Conservation (phyloP, 2,329 filamentous ascomycete genomes). For the Hansfordia pulvinata region DNA sequence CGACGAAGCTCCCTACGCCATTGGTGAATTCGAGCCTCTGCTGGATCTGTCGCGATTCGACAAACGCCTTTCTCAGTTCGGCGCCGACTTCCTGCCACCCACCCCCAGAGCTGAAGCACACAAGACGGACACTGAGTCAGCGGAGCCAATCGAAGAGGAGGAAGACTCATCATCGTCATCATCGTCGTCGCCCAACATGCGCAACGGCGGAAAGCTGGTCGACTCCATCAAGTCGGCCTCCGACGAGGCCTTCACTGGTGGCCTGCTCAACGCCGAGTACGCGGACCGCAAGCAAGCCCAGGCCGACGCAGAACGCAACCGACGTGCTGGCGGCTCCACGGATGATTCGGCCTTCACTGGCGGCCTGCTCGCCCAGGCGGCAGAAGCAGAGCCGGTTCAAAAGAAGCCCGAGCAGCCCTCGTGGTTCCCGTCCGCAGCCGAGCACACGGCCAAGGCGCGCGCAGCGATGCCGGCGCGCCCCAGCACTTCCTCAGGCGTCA, state of each 20-base stretch:
- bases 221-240: slow-evolving; percentile 13
- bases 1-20: slow-evolving; percentile 42
- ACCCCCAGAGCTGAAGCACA: slow-evolving; percentile 12
- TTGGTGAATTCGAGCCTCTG: slow-evolving; percentile 56
- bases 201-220: slow-evolving; percentile 20
- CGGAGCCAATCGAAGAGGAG: slow-evolving; percentile 4
- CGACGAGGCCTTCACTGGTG: slow-evolving; percentile 33
- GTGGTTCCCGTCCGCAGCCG: slow-evolving; percentile 23
- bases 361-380: slow-evolving; percentile 13
- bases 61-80: slow-evolving; percentile 34
- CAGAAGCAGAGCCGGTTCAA: slow-evolving; percentile 3
- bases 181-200: slow-evolving; percentile 8
- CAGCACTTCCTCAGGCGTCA: background rate
- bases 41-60: slow-evolving; percentile 48
- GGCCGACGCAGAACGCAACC: too few species aligned
- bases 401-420: slow-evolving; percentile 8
- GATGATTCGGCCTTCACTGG: slow-evolving; percentile 6
- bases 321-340: too few species aligned
- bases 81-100: slow-evolving; percentile 25
- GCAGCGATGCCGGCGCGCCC: background rate
- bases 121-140: slow-evolving; percentile 7
- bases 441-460: slow-evolving; percentile 11
- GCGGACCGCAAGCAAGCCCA: slow-evolving; percentile 29
- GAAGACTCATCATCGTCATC: too few species aligned
- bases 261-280: slow-evolving; percentile 36